These are phyloP conservation scores for Leishmania martiniquensis DNA, from an alignment of 208 protist species.

Conservation along the genomic window DNA sequence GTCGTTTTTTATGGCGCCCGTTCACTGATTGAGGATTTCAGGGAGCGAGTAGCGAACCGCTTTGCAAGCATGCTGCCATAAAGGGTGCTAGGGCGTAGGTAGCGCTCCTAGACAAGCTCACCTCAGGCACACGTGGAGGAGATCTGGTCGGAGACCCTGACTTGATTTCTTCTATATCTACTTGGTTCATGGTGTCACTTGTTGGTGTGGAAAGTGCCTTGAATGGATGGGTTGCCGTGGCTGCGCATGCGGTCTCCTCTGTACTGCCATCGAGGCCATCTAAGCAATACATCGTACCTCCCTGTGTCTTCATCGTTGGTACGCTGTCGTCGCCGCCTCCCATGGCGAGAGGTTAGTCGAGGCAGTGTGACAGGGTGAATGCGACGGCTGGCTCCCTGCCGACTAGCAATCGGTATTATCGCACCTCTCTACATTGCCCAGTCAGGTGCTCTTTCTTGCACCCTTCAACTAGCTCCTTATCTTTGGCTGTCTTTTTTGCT, in stretches of 20 bases:
- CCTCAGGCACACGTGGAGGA: background rate
- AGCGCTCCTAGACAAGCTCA: background rate
- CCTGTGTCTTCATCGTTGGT: background rate
- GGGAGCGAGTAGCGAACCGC: background rate
- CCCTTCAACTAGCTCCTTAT: background rate
- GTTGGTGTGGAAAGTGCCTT: no score
- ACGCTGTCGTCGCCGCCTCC: no score
- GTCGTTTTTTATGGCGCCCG: background rate
- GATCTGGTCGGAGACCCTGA: no score
- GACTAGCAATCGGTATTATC: background rate
- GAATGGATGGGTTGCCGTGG: background rate
- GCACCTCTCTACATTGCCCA: background rate
- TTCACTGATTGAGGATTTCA: background rate
- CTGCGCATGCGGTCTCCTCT: background rate
- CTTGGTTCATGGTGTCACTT: background rate
- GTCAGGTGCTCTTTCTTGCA: background rate
- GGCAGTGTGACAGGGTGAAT: no score
- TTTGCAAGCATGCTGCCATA: background rate
- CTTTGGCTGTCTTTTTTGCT: background rate
- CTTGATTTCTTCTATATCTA: background rate
- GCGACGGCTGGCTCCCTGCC: background rate
- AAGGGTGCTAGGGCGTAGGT: background rate
- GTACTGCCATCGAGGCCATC: background rate
- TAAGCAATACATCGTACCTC: background rate
- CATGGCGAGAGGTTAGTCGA: background rate